Conservation (phyloP, 2,329 filamentous ascomycete species). For the Aspergillus ustus region DNA sequence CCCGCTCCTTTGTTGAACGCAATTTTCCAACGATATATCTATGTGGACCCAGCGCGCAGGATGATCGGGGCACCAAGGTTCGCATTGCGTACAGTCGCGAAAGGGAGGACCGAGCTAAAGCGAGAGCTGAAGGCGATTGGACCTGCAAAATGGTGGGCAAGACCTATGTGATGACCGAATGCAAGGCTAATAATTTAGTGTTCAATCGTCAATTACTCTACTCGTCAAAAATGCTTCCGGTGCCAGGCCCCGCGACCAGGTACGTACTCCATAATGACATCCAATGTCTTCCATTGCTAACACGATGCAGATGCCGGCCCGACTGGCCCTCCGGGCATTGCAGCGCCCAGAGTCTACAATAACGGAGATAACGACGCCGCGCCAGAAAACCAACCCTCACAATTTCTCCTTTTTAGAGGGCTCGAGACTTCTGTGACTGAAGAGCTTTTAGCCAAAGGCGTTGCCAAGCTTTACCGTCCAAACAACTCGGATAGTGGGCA, state of each 20-base stretch:
- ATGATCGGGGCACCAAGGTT: slow-evolving; percentile 49
- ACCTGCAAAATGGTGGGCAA: slow-evolving; percentile 56
- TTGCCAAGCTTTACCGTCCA: slow-evolving; percentile 73
- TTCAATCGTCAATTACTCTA: slow-evolving; percentile 60
- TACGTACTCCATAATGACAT: slow-evolving; percentile 35
- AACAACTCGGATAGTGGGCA: slow-evolving; percentile 39
- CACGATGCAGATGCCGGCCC: slow-evolving; percentile 29
- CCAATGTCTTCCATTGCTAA: slow-evolving; percentile 18
- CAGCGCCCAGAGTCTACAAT: slow-evolving; percentile 52
- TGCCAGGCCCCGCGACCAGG: slow-evolving; percentile 61
- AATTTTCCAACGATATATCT: slow-evolving; percentile 57
- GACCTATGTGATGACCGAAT: background rate
- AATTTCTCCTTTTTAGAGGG: slow-evolving; percentile 76
- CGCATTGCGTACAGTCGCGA: slow-evolving; percentile 60
- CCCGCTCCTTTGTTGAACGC: slow-evolving; percentile 58
- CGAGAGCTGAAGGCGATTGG: slow-evolving; percentile 60
- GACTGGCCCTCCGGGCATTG: slow-evolving; percentile 41
- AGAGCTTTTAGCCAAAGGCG: slow-evolving; percentile 71
- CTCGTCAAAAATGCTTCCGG: slow-evolving; percentile 61
- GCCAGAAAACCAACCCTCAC: slow-evolving; percentile 65
- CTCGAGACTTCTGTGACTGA: slow-evolving; percentile 73
- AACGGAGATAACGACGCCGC: slow-evolving; percentile 61
- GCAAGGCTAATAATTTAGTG: slow-evolving; percentile 47
- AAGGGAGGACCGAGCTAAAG: slow-evolving; percentile 54
- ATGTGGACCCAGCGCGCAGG: slow-evolving; percentile 49